These are phyloP conservation scores for Globisporangium nodosum DNA, from an alignment of 352 stramenopile genomes.

Conservation along the genomic window DNA sequence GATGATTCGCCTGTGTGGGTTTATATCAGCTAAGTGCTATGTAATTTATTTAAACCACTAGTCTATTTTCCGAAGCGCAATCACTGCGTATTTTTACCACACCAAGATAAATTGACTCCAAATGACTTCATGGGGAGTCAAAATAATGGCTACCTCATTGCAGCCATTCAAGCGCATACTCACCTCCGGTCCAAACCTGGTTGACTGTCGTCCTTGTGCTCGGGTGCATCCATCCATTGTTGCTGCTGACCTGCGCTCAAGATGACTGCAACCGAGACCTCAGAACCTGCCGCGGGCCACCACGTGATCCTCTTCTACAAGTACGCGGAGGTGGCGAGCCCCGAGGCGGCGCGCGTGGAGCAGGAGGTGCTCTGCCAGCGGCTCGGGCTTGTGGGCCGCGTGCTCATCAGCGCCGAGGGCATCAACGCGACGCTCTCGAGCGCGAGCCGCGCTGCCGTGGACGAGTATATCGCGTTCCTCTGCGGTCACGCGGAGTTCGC, in stretches of 20 bases:
- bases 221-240: background rate
- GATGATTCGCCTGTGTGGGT: too few species aligned
- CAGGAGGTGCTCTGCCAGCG: conserved; percentile 47
- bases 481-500: conserved; percentile 40
- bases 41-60: too few species aligned
- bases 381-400: conserved; percentile 57
- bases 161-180: too few species aligned
- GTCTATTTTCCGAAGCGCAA: too few species aligned
- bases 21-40: too few species aligned
- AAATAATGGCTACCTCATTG: too few species aligned
- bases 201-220: too few species aligned
- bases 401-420: conserved; percentile 76
- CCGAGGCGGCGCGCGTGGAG: conserved; percentile 32
- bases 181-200: too few species aligned
- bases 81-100: too few species aligned
- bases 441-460: conserved; percentile 28
- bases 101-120: too few species aligned
- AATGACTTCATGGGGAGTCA: too few species aligned
- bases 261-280: too few species aligned
- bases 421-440: conserved; percentile 81
- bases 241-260: background rate
- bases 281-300: conserved; percentile 6
- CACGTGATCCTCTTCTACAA: conserved; percentile 79
- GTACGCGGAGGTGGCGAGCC: conserved; percentile 43
- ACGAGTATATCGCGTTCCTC: conserved; percentile 65